Conservation (phyloP, 148 eudicot genomes). For the Chenopodium suecicum region DNA sequence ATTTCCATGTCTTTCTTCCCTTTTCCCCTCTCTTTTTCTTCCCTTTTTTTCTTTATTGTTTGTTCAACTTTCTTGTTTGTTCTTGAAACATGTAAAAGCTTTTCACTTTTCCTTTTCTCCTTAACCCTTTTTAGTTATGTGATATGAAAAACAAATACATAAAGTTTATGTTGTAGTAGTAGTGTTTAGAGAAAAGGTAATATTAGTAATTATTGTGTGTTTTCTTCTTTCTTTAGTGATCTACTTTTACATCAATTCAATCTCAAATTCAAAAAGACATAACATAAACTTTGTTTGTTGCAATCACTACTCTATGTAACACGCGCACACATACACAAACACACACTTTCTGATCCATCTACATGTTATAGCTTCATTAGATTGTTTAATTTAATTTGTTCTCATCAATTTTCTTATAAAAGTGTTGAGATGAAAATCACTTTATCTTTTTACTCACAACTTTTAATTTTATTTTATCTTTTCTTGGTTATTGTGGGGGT, state of each 20-base stretch:
- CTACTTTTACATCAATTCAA: conserved; percentile 34
- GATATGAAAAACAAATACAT: conserved; percentile 18
- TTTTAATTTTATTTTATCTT: conserved; percentile 15
- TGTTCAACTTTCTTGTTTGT: conserved; percentile 26
- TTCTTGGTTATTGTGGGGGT: conserved; percentile 29
- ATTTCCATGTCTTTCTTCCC: conserved; percentile 36
- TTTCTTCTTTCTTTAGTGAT: conserved; percentile 26
- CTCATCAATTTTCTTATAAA: conserved; percentile 1
- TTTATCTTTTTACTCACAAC: conserved; percentile 20
- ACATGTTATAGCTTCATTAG: neutral
- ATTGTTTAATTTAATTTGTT: neutral
- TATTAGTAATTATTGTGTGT: conserved; percentile 35
- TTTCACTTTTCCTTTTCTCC: conserved; percentile 30
- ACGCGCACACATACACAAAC: neutral
- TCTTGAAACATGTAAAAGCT: conserved; percentile 43
- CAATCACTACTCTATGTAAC: neutral
- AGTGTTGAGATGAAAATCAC: conserved; percentile 20
- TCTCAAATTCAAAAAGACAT: conserved; percentile 26
- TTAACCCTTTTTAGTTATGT: conserved; percentile 36
- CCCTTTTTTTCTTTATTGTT: conserved; percentile 21
- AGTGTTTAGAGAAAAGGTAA: conserved; percentile 36
- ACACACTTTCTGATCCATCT: neutral
- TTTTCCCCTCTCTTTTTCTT: neutral
- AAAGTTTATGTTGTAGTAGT: neutral
- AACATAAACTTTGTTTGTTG: conserved; percentile 27